phyloP scores from a whole-genome alignment of 805 yeast genomes.

The Saturnispora sanitii region DNA sequence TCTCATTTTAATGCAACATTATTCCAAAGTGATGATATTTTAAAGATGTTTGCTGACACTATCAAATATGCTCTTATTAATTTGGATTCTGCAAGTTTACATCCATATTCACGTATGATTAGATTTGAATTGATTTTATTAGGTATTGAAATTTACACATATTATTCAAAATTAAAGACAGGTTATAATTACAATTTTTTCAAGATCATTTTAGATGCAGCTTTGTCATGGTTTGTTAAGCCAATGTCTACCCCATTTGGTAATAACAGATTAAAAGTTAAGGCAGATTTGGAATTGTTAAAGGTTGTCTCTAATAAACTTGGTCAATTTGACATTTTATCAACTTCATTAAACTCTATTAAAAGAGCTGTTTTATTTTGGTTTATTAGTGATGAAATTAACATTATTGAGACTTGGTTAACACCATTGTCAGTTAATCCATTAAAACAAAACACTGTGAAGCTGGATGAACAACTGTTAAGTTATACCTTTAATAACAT shows the following conservation, averaged over 20 bases:
- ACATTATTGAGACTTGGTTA: constrained; percentile 68
- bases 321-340: constrained; percentile 14
- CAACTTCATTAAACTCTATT: constrained; percentile 26
- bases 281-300: constrained; percentile 56
- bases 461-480: constrained; percentile 35
- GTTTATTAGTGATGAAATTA: constrained; percentile 69
- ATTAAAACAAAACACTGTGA: constrained; percentile 27
- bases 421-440: constrained; percentile 41
- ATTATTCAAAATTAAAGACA: constrained; percentile 42
- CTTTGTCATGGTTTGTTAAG: constrained; percentile 68
- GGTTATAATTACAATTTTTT: constrained; percentile 37
- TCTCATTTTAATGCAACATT: constrained; percentile 75
- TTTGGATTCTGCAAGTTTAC: constrained; percentile 54
- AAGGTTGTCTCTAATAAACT: constrained; percentile 37
- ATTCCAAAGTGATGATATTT: constrained; percentile 58
- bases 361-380: constrained; percentile 48
- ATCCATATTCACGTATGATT: constrained; percentile 68
- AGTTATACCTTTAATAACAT: constrained; percentile 45
- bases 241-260: constrained; percentile 73
- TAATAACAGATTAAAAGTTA: constrained; percentile 60
- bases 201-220: constrained; percentile 48
- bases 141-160: constrained; percentile 52
- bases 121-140: constrained; percentile 68
- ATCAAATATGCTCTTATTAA: constrained; percentile 45
- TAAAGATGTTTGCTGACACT: constrained; percentile 58